Conservation (phyloP, 352 stramenopile species). For the Phytophthora citrophthora region DNA sequence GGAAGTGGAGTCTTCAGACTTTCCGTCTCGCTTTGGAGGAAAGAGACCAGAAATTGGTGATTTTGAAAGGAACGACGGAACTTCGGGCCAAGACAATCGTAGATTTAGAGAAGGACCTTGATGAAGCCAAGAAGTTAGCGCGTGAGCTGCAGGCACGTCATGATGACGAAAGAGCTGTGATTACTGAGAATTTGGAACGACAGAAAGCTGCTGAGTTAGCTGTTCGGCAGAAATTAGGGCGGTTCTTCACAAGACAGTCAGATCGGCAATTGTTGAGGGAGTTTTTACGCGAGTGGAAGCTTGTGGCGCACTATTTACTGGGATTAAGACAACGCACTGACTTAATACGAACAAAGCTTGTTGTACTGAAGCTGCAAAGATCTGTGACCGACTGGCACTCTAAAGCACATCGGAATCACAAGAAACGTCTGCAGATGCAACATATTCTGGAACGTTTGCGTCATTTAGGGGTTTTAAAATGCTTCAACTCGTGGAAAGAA, state of each 20-base stretch:
- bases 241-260: constrained; percentile 44
- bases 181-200: constrained; percentile 4
- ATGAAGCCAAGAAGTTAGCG: not conserved
- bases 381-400: constrained; percentile 21
- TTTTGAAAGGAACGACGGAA: constrained; percentile 6
- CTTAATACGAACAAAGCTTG: constrained; percentile 6
- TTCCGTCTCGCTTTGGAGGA: constrained; percentile 26
- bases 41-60: constrained; percentile 1
- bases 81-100: constrained; percentile 6
- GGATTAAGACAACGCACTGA: constrained; percentile 12
- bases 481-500: constrained; percentile 65
- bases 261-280: constrained; percentile 35
- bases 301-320: not conserved
- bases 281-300: constrained; percentile 22
- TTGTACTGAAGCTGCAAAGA: constrained; percentile 13
- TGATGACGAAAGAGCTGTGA: constrained; percentile 16
- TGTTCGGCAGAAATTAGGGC: constrained; percentile 38
- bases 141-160: constrained; percentile 3
- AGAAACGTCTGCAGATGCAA: constrained; percentile 14
- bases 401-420: constrained; percentile 1
- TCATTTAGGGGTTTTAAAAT: constrained; percentile 42
- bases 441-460: constrained; percentile 40
- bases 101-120: constrained; percentile 13
- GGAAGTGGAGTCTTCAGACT: constrained; percentile 22
- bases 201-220: constrained; percentile 14